Percentiles rank a stretch among this genome's conserved stretches.
These are phyloP conservation scores for Pythium pectinolyticum DNA, from an alignment of 352 stramenopile species.

Conservation along the genomic window DNA sequence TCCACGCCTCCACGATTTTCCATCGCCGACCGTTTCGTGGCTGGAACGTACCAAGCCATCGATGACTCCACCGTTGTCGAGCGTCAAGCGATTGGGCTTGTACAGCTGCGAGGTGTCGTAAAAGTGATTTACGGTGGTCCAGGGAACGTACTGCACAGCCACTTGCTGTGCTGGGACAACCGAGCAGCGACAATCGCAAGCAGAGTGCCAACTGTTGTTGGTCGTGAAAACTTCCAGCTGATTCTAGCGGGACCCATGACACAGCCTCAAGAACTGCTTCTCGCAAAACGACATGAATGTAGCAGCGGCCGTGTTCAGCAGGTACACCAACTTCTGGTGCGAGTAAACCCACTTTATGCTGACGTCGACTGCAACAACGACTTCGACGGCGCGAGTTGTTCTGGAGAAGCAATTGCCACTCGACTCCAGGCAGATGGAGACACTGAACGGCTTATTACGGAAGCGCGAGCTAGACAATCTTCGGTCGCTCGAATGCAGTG, in stretches of 20 bases:
- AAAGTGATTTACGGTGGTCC: slow-evolving; percentile 32
- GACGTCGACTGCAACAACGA: background rate
- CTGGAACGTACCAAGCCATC: slow-evolving; percentile 17
- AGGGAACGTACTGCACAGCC: slow-evolving; percentile 28
- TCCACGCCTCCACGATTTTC: slow-evolving; percentile 24
- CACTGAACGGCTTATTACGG: background rate
- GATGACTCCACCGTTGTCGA: slow-evolving; percentile 19
- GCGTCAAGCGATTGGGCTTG: slow-evolving; percentile 22
- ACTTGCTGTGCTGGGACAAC: slow-evolving; percentile 38
- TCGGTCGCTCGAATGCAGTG: background rate
- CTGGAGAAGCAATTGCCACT: too few relatives aligned
- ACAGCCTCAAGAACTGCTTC: slow-evolving; percentile 9
- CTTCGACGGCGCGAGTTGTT: too few relatives aligned
- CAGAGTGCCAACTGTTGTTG: slow-evolving; percentile 2
- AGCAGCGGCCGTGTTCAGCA: slow-evolving; percentile 8
- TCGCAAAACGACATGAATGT: slow-evolving; percentile 29
- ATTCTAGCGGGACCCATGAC: slow-evolving; percentile 33
- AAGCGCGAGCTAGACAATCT: slow-evolving; percentile 1
- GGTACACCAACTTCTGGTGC: slow-evolving; percentile 3
- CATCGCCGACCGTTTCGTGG: slow-evolving; percentile 31
- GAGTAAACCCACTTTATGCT: slow-evolving; percentile 16
- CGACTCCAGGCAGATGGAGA: background rate
- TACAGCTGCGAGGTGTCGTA: slow-evolving; percentile 24
- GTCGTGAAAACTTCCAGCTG: slow-evolving; percentile 26
- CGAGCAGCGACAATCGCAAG: slow-evolving; percentile 24